Evolutionary conservation across 2,329 filamentous ascomycete species (phyloP).

Genomic region (Aspergillus spinulosporus): DNA sequence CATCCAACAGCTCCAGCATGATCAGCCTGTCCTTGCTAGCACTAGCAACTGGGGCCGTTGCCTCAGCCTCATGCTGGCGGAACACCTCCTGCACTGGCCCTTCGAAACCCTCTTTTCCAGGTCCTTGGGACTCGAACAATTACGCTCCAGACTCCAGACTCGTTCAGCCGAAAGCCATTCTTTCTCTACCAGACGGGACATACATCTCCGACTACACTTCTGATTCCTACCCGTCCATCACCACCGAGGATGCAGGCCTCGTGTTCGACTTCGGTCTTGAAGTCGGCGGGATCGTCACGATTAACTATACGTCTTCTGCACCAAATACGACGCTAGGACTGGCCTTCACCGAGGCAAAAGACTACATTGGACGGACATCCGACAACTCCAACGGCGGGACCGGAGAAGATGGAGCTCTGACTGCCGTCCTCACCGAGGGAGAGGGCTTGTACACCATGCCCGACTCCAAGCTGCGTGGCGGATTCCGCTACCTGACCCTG

Average conservation of each 20-base stretch:
- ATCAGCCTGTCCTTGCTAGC: background rate
- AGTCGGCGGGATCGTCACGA: background rate
- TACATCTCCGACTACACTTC: background rate
- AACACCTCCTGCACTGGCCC: background rate
- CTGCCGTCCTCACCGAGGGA: background rate
- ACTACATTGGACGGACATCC: background rate
- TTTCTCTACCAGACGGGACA: background rate
- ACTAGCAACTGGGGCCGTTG: background rate
- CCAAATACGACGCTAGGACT: background rate
- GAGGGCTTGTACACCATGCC: background rate
- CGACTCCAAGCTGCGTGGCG: background rate
- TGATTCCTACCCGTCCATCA: background rate
- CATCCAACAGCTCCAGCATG: background rate
- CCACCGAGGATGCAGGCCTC: background rate
- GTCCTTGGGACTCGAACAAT: background rate
- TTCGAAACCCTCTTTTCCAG: background rate
- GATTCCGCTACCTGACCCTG: background rate
- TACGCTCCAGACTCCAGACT: background rate
- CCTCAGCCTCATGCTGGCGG: background rate
- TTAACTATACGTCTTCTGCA: background rate
- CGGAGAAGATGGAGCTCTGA: background rate
- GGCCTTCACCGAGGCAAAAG: background rate
- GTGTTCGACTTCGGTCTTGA: slow-evolving; percentile 1
- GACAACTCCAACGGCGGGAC: background rate
- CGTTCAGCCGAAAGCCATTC: background rate